A percentile compares a stretch with the other conserved stretches of the same genome.
phyloP scores from a whole-genome alignment of 805 yeast genomes.

The Candida quercuum region DNA sequence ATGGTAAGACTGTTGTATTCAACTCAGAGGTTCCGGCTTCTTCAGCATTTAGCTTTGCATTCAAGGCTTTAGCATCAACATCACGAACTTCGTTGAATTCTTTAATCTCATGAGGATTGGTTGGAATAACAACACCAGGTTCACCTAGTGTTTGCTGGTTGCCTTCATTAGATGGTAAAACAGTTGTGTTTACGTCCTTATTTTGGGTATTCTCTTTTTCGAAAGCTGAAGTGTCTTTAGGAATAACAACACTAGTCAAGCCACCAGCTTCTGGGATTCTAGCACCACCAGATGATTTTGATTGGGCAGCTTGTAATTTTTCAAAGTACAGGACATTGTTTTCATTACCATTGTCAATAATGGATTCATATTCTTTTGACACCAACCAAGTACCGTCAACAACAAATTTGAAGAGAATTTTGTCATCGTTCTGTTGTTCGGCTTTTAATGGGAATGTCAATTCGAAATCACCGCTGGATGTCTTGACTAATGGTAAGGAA shows the following conservation, averaged over 20 bases:
- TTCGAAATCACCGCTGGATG: constrained; percentile 54
- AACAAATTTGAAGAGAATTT: constrained; percentile 48
- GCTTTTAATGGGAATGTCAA: constrained; percentile 50
- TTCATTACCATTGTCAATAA: constrained; percentile 37
- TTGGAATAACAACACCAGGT: constrained; percentile 66
- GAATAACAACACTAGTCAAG: constrained; percentile 19
- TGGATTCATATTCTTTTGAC: constrained; percentile 33
- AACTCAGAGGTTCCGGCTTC: constrained; percentile 11
- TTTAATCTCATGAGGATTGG: constrained; percentile 48
- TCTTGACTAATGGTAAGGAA: constrained; percentile 53
- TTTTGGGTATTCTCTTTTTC: constrained; percentile 27
- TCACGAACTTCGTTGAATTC: constrained; percentile 48
- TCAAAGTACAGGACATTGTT: constrained; percentile 30
- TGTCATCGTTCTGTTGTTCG: constrained; percentile 27
- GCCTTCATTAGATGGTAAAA: constrained; percentile 37
- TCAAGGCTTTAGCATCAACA: constrained; percentile 47
- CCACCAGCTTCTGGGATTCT: constrained; percentile 46
- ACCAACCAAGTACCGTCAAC: constrained; percentile 66
- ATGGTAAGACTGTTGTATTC: constrained; percentile 41
- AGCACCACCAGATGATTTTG: constrained; percentile 9
- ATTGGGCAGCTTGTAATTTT: constrained; percentile 15
- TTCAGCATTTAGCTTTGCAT: constrained; percentile 21
- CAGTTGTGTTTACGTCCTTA: constrained; percentile 22
- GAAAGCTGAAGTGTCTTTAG: constrained; percentile 27
- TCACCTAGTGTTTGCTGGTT: constrained; percentile 47